phyloP scores from a whole-genome alignment of 768 basidiomycete species.

The Polyporus arcularius region DNA sequence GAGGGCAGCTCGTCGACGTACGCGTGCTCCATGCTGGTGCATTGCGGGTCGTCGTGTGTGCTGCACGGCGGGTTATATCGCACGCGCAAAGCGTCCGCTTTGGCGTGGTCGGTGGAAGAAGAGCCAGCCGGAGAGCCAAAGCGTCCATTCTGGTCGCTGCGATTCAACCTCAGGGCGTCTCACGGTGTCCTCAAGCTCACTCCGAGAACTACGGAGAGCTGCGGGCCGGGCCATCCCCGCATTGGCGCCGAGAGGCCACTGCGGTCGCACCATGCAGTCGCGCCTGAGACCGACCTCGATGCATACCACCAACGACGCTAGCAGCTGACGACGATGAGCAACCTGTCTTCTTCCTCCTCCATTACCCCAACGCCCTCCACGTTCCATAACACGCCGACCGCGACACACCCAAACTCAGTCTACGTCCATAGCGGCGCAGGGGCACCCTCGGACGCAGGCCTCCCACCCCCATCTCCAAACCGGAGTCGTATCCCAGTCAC shows the following conservation, averaged over 20 bases:
- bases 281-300: neutral
- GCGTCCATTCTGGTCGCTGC: neutral
- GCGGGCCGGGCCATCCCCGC: too few species aligned
- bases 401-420: conserved; percentile 15
- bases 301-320: neutral
- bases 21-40: conserved; percentile 39
- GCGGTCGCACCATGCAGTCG: too few species aligned
- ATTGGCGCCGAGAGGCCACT: too few species aligned
- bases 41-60: neutral
- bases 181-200: too few species aligned
- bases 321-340: conserved; percentile 18
- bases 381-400: conserved; percentile 20
- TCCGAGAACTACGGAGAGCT: too few species aligned
- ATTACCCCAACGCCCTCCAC: conserved; percentile 26
- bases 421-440: conserved; percentile 5
- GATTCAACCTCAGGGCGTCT: too few species aligned
- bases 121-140: neutral
- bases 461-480: conserved; percentile 30
- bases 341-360: conserved; percentile 26
- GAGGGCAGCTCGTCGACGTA: conserved; percentile 62
- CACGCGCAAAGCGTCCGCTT: neutral
- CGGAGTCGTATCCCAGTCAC: conserved; percentile 78
- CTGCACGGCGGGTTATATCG: neutral
- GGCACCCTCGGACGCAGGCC: conserved; percentile 3
- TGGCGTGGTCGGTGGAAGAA: conserved; percentile 1